Evolutionary conservation across 495 filamentous ascomycete genomes (phyloP).

Genomic region (Aspergillus avenaceus): DNA sequence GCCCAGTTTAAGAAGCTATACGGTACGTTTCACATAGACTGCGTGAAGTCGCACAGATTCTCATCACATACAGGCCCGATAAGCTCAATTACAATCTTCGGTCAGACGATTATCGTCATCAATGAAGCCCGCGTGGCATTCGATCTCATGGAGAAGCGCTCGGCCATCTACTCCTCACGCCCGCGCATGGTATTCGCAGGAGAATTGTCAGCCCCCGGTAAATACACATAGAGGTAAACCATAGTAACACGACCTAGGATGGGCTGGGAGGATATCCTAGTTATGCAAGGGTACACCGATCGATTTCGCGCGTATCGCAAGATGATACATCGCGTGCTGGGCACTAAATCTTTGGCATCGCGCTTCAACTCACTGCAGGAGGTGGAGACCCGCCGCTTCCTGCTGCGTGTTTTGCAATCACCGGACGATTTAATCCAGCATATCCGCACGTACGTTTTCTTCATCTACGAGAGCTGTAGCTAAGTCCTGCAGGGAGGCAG

Average conservation of each 20-base stretch:
- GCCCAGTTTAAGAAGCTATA: constrained; percentile 43
- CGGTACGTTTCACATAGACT: constrained; percentile 14
- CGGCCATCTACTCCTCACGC: constrained; percentile 39
- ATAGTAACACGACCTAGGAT: constrained; percentile 12
- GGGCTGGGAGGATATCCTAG: constrained; percentile 34
- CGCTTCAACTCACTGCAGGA: constrained; percentile 33
- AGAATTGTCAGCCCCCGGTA: constrained; percentile 33
- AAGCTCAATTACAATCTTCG: constrained; percentile 48
- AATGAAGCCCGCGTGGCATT: constrained; percentile 38
- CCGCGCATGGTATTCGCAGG: constrained; percentile 30
- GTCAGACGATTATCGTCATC: constrained; percentile 45
- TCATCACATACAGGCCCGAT: constrained; percentile 33
- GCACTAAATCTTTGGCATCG: constrained; percentile 20
- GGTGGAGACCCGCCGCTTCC: constrained; percentile 32
- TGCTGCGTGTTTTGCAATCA: constrained; percentile 32
- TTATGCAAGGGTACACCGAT: constrained; percentile 31
- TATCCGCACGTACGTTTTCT: constrained; percentile 28
- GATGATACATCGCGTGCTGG: constrained; percentile 25
- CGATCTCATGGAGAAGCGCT: constrained; percentile 46
- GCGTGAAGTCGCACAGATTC: neutral
- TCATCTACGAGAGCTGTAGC: neutral
- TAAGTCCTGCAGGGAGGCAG: constrained; percentile 21
- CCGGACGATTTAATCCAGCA: constrained; percentile 32
- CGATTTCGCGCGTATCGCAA: constrained; percentile 41
- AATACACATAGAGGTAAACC: neutral